Conservation (phyloP, 805 yeast species). For the Tetrapisispora arboricola region DNA sequence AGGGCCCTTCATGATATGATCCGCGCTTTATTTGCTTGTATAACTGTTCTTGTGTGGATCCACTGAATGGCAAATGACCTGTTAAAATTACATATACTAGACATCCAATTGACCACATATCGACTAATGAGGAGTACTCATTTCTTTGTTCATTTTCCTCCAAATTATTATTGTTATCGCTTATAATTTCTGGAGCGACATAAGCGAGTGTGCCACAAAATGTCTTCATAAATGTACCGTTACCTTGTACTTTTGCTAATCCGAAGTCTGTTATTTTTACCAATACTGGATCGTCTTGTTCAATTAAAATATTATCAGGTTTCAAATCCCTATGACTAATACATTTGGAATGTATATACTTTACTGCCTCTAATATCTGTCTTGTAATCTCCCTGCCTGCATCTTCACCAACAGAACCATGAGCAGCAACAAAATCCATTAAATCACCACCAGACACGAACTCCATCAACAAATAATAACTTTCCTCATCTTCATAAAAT, state of each 20-base stretch:
- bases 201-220: constrained; percentile 97
- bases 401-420: constrained; percentile 85
- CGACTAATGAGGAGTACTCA: constrained; percentile 76
- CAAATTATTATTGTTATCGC: constrained; percentile 29
- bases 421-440: constrained; percentile 92
- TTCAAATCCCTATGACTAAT: constrained; percentile 94
- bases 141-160: constrained; percentile 17
- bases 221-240: constrained; percentile 81
- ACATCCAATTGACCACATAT: constrained; percentile 97
- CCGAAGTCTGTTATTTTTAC: constrained; percentile 97
- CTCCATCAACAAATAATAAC: constrained; percentile 88
- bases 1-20: constrained; percentile 66
- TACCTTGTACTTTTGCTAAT: constrained; percentile 79
- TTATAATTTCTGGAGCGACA: constrained; percentile 87
- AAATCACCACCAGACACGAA: constrained; percentile 93
- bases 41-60: constrained; percentile 78
- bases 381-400: constrained; percentile 79
- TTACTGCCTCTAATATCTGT: constrained; percentile 75
- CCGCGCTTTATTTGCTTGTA: constrained; percentile 70
- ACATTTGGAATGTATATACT: constrained; percentile 80
- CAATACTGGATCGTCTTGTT: constrained; percentile 79
- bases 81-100: constrained; percentile 84
- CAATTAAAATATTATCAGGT: constrained; percentile 90
- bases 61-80: constrained; percentile 91
- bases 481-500: constrained; percentile 72